Evolutionary conservation across 768 basidiomycete species (phyloP), one percentile per base, ranked within the genome.

Genomic region (Neoboletus subvelutipes): DNA sequence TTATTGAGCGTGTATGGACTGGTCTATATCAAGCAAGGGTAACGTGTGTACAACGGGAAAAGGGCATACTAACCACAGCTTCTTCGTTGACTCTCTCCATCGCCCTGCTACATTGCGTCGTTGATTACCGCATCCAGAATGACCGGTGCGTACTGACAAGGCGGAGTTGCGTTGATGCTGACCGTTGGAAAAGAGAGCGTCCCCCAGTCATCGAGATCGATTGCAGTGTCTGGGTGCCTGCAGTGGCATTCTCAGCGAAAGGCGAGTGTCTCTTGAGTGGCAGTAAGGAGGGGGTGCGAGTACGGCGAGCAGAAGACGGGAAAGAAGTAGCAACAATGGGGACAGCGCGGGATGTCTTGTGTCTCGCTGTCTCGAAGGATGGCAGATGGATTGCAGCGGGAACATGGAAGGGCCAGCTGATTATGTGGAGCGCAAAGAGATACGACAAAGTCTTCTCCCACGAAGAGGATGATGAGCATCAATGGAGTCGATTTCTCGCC

Each of bases 341-440:
- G 8, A 4, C 22, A 8, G 2, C 15, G 11, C 0, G 4, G 18
- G 0, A 0, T 18, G 24, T 59, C 11, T 1, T 1, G 3, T 46
- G 33, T 47, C n/a, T 59, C 8, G 45, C 49, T 36, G 39, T 50
- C 3, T 47, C 58, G 0, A 57, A 31, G 5, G 45, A 59, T 8
- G 49, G 49, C 9, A n/a, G 22, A 17, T 56, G 47, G 40, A 59
- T 59, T n/a, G 58, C 40, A 18, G 50, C 50, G 2, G 58, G 58
- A 5, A 41, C 43, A 12, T 1, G 2, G 5, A 0, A 0, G 2
- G 31, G 46, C 10, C 3, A 17, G 1, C 7, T 51, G 17, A 6
- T 42, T 0, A 13, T 48, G 0, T 59, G 56, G 55, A 28, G 43
- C 17, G 50, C 58, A 15, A 9, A 47, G 12, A 51, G 41, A 1